phyloP scores from a whole-genome alignment of 179 eudicot species.

The Drosera spatulata region DNA sequence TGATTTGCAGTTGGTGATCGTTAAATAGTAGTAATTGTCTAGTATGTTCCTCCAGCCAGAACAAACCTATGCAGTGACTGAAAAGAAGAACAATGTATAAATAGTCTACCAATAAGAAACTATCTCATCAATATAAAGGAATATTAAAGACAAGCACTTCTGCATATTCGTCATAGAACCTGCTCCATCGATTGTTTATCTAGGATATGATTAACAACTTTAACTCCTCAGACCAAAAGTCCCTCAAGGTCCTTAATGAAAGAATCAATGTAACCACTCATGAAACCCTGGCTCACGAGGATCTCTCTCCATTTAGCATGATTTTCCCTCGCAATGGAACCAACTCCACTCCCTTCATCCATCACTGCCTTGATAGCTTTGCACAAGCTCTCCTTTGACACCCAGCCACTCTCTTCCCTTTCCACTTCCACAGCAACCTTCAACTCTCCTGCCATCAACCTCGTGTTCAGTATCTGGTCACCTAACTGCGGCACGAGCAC shows the following conservation, averaged over 20 bases:
- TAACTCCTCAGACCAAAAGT: slow-evolving; percentile 7
- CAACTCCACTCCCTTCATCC: slow-evolving; percentile 37
- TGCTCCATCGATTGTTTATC: too few relatives aligned
- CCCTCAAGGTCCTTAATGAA: slow-evolving; percentile 30
- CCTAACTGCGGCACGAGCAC: slow-evolving; percentile 56
- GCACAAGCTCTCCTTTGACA: slow-evolving; percentile 50
- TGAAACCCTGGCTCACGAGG: slow-evolving; percentile 25
- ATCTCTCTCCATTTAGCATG: slow-evolving; percentile 43
- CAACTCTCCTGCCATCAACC: slow-evolving; percentile 42
- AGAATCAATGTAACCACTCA: slow-evolving; percentile 36
- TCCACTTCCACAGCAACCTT: slow-evolving; percentile 69
- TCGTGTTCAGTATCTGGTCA: slow-evolving; percentile 60
- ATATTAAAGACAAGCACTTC: too few relatives aligned
- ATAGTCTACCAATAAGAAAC: too few relatives aligned
- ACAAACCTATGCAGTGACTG: too few relatives aligned
- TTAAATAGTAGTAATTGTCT: too few relatives aligned
- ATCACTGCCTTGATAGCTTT: slow-evolving; percentile 33
- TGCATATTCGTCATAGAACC: too few relatives aligned
- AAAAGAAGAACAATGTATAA: too few relatives aligned
- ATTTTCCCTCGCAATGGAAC: slow-evolving; percentile 20
- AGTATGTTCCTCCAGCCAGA: too few relatives aligned
- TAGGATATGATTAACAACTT: too few relatives aligned
- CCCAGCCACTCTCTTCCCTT: slow-evolving; percentile 42
- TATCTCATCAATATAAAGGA: too few relatives aligned
- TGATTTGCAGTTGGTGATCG: too few relatives aligned